Conservation (phyloP, 1,284 basidiomycete genomes). For the Butyriboletus regius region DNA sequence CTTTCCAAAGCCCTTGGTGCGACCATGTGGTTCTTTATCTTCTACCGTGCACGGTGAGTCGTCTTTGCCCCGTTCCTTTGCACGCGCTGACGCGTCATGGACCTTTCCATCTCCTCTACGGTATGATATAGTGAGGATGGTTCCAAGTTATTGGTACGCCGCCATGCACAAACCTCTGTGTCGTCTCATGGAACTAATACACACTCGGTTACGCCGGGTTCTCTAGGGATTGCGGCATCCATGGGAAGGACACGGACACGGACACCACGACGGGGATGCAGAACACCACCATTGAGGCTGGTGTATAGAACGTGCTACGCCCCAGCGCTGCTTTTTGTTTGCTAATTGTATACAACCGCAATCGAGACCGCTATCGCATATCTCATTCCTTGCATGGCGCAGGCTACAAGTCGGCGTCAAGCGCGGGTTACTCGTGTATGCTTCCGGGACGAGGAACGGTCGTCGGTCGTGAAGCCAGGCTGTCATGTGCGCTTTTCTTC, state of each 20-base stretch:
- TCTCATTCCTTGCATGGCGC: neutral
- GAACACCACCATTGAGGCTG: slow-evolving; percentile 24
- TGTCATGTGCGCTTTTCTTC: too few species aligned
- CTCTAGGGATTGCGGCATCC: slow-evolving; percentile 50
- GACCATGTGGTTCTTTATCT: slow-evolving; percentile 97
- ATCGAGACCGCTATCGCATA: neutral
- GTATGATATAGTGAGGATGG: slow-evolving; percentile 55
- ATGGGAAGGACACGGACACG: slow-evolving; percentile 48
- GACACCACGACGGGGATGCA: slow-evolving; percentile 32
- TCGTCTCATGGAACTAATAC: neutral
- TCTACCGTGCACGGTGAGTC: slow-evolving; percentile 82
- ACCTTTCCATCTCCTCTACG: slow-evolving; percentile 1
- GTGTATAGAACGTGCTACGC: slow-evolving; percentile 13
- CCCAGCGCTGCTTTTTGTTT: neutral
- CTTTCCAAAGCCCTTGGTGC: slow-evolving; percentile 81
- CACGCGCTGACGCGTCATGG: slow-evolving; percentile 1
- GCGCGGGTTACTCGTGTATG: neutral
- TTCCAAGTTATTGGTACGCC: slow-evolving; percentile 60
- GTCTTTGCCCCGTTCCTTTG: neutral
- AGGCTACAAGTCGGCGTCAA: neutral
- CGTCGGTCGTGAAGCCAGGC: neutral
- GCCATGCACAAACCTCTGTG: neutral
- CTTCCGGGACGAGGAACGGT: neutral
- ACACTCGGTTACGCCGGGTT: slow-evolving; percentile 11
- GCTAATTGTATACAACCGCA: slow-evolving; percentile 12